Percentiles rank a stretch among this genome's conserved stretches.
These are phyloP conservation scores for Aeminium ludgeri DNA, from an alignment of 495 filamentous ascomycete genomes.

Conservation along the genomic window DNA sequence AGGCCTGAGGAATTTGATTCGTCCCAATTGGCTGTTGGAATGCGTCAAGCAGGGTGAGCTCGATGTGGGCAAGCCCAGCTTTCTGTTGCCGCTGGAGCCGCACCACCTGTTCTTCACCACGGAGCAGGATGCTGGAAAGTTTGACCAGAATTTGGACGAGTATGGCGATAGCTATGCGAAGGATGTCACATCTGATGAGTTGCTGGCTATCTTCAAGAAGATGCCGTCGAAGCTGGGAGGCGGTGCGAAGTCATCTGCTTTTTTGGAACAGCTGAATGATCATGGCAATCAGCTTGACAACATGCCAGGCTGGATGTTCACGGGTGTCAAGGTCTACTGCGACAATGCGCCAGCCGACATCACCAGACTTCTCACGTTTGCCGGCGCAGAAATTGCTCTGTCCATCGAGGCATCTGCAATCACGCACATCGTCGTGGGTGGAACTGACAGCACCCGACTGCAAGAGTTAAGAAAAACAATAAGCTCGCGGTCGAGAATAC, in stretches of 20 bases:
- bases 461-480: conserved; percentile 28
- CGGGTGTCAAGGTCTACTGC: conserved; percentile 40
- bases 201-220: conserved; percentile 35
- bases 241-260: conserved; percentile 17
- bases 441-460: conserved; percentile 21
- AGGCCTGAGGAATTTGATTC: conserved; percentile 51
- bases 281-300: conserved; percentile 35
- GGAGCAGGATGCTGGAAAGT: conserved; percentile 28
- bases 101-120: conserved; percentile 43
- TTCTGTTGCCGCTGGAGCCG: conserved; percentile 54
- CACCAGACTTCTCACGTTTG: conserved; percentile 43
- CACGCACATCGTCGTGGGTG: conserved; percentile 49
- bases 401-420: conserved; percentile 31
- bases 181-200: conserved; percentile 47
- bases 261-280: conserved; percentile 36
- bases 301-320: conserved; percentile 51
- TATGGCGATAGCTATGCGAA: conserved; percentile 74
- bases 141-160: conserved; percentile 45
- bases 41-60: conserved; percentile 50
- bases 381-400: conserved; percentile 36
- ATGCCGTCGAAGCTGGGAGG: conserved; percentile 28
- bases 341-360: conserved; percentile 17
- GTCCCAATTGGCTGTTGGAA: conserved; percentile 72
- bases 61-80: conserved; percentile 38
- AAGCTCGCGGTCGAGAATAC: conserved; percentile 32